phyloP scores from a whole-genome alignment of 495 filamentous ascomycete genomes.

The Penicillium argentinense region DNA sequence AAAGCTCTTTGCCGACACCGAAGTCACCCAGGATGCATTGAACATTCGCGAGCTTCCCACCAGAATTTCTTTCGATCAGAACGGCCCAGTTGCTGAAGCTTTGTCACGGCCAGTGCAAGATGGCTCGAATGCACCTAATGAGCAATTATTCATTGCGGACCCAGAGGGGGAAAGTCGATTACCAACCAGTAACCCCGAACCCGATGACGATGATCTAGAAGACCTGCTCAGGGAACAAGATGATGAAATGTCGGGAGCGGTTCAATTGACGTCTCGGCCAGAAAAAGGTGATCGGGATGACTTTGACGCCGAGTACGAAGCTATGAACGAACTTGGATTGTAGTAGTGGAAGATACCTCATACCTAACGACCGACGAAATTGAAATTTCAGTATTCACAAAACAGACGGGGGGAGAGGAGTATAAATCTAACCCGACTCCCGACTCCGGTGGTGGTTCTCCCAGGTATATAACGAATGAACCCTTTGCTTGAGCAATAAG shows the following conservation, averaged over 20 bases:
- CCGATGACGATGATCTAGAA: conserved; percentile 41
- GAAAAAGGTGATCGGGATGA: conserved; percentile 8
- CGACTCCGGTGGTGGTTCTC: too few species aligned
- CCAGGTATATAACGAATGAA: too few species aligned
- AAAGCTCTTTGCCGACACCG: conserved; percentile 9
- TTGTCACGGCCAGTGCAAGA: background rate
- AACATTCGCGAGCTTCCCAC: conserved; percentile 1
- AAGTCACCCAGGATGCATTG: background rate
- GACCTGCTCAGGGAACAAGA: conserved; percentile 37
- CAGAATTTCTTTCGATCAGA: conserved; percentile 4
- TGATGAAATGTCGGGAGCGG: conserved; percentile 2
- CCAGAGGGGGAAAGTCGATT: conserved; percentile 12
- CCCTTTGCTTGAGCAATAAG: too few species aligned
- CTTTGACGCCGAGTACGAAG: conserved; percentile 35
- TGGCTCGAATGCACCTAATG: conserved; percentile 7
- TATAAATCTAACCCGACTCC: too few species aligned
- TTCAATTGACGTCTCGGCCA: background rate
- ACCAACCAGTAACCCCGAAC: conserved; percentile 14
- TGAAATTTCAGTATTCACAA: too few species aligned
- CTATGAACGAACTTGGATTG: conserved; percentile 32
- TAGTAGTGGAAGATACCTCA: conserved; percentile 3
- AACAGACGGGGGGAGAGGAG: too few species aligned
- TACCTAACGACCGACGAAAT: too few species aligned
- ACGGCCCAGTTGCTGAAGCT: background rate
- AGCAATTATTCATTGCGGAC: conserved; percentile 31